These are phyloP conservation scores for Umbilicus rupestris DNA, from an alignment of 164 flowering plant genomes.

Conservation along the genomic window DNA sequence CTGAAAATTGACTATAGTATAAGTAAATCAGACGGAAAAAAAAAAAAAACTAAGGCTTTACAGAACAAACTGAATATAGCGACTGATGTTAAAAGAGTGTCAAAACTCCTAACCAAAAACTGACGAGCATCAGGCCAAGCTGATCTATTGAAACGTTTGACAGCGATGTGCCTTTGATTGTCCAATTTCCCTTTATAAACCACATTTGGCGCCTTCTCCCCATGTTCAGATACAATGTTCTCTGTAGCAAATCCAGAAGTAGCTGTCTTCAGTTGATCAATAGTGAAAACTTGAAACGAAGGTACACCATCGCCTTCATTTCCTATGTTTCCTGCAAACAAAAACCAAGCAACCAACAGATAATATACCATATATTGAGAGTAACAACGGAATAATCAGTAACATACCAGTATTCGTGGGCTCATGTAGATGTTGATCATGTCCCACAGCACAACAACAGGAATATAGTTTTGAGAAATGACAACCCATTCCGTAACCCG, in stretches of 20 bases:
- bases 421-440: not conserved
- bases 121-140: slow-evolving; percentile 11
- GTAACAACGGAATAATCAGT: not conserved
- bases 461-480: not conserved
- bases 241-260: slow-evolving; percentile 6
- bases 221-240: slow-evolving; percentile 9
- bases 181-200: slow-evolving; percentile 7
- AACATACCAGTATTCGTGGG: not conserved
- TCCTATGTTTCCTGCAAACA: not conserved
- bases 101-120: not conserved
- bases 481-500: not conserved
- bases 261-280: slow-evolving; percentile 1
- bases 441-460: not conserved
- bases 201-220: slow-evolving; percentile 6
- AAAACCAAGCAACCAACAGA: not conserved
- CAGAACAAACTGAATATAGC: no score
- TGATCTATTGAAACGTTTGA: slow-evolving; percentile 5
- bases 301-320: not conserved
- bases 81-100: not conserved
- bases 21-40: no score
- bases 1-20: no score
- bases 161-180: not conserved
- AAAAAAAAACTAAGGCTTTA: no score
- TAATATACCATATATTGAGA: not conserved
- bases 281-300: not conserved